Conservation (phyloP, 2,329 filamentous ascomycete genomes). For the Zelopaecilomyces penicillatus region DNA sequence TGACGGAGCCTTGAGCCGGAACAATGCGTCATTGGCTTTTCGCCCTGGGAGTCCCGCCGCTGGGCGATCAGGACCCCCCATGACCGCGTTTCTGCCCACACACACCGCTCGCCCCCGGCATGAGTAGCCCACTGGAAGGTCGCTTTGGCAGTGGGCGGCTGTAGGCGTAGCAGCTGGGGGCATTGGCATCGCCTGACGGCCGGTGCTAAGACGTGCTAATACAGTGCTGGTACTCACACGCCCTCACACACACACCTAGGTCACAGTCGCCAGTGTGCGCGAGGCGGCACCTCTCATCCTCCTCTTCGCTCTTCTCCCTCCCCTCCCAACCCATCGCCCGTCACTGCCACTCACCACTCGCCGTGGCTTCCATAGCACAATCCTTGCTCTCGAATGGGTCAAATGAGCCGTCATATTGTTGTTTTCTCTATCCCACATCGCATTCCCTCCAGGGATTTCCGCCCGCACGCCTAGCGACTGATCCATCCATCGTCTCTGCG, state of each 20-base stretch:
- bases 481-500: slow-evolving; percentile 2
- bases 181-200: too few species aligned
- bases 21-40: slow-evolving; percentile 24
- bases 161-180: neutral
- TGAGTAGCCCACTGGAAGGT: slow-evolving; percentile 18
- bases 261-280: slow-evolving; percentile 1
- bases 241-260: too few species aligned
- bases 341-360: slow-evolving; percentile 3
- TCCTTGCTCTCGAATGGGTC: slow-evolving; percentile 1
- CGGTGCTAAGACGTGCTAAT: too few species aligned
- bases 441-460: slow-evolving; percentile 1
- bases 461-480: slow-evolving; percentile 5
- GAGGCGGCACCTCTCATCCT: slow-evolving; percentile 8
- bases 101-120: slow-evolving; percentile 23
- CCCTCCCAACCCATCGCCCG: slow-evolving; percentile 7
- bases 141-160: slow-evolving; percentile 6
- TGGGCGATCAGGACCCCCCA: slow-evolving; percentile 14
- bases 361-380: slow-evolving; percentile 3
- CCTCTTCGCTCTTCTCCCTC: slow-evolving; percentile 3
- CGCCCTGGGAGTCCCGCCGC: slow-evolving; percentile 8
- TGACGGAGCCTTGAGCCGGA: slow-evolving; percentile 16
- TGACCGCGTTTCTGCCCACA: slow-evolving; percentile 21
- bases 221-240: too few species aligned
- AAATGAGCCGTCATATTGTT: neutral
- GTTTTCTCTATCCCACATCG: neutral